Percentiles rank a stretch among this genome's conserved stretches.
Evolutionary conservation across 257 asterid species (phyloP).

Genomic region (Solanum pinnatisectum): DNA sequence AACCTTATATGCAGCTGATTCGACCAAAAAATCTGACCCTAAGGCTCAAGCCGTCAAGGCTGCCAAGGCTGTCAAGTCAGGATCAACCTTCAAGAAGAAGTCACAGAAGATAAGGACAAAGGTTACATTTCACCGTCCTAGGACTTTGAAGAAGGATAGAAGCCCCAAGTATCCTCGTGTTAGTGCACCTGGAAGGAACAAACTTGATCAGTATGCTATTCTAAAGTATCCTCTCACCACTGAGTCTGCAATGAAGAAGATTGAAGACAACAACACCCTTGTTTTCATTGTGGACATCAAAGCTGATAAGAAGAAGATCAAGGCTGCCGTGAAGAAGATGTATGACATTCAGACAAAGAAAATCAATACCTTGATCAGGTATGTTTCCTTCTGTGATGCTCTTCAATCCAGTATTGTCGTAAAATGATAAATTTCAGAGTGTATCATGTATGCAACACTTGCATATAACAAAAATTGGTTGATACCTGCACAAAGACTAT

Average conservation of each 20-base stretch:
- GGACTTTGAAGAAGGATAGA: constrained; percentile 44
- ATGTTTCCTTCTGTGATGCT: not conserved
- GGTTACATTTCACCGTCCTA: constrained; percentile 47
- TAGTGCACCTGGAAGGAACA: constrained; percentile 48
- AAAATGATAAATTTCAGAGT: not conserved
- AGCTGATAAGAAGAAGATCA: constrained; percentile 51
- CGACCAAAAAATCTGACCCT: constrained; percentile 9
- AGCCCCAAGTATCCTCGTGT: constrained; percentile 49
- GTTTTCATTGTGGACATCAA: constrained; percentile 47
- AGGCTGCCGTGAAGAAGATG: constrained; percentile 51
- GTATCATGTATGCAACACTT: not conserved
- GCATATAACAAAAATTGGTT: not conserved
- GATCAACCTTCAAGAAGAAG: constrained; percentile 37
- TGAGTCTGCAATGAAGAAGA: constrained; percentile 53
- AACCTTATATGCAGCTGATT: not conserved
- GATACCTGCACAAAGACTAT: not conserved
- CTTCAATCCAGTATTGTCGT: not conserved
- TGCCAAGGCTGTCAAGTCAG: constrained; percentile 45
- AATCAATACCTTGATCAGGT: constrained; percentile 55
- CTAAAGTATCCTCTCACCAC: constrained; percentile 47
- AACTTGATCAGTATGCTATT: constrained; percentile 36
- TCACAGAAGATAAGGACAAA: constrained; percentile 42
- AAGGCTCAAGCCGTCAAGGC: constrained; percentile 43
- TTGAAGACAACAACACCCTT: constrained; percentile 50
- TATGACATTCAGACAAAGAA: constrained; percentile 50